A percentile compares a stretch with the other conserved stretches of the same genome.
Evolutionary conservation across 345 rosid species (phyloP).

Genomic region (Durio zibethinus): DNA sequence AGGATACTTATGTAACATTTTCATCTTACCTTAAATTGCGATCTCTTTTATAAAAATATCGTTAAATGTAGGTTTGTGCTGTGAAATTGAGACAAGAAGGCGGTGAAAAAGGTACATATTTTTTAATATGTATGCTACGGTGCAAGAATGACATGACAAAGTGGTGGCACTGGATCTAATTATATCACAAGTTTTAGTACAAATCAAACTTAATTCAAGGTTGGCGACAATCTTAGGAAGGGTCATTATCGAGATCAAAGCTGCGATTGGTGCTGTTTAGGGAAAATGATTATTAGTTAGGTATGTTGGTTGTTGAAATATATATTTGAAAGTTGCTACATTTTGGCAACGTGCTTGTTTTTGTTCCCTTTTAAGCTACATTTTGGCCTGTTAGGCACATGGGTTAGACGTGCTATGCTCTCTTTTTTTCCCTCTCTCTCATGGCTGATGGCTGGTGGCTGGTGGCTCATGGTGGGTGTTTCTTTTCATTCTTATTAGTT

Average conservation of each 20-base stretch:
- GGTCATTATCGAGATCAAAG: background rate
- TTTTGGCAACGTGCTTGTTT: slow-evolving; percentile 9
- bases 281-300: slow-evolving; percentile 22
- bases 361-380: slow-evolving; percentile 40
- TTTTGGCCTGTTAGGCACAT: slow-evolving; percentile 29
- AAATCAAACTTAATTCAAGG: background rate
- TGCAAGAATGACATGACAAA: background rate
- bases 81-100: background rate
- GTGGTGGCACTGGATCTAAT: too few species aligned
- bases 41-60: too few species aligned
- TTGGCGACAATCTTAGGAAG: background rate
- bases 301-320: slow-evolving; percentile 33
- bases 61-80: background rate
- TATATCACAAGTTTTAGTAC: slow-evolving; percentile 1
- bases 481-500: background rate
- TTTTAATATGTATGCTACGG: background rate
- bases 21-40: too few species aligned
- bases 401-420: slow-evolving; percentile 17
- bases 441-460: background rate
- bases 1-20: too few species aligned
- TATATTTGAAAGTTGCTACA: slow-evolving; percentile 11
- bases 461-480: background rate
- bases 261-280: background rate
- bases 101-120: background rate
- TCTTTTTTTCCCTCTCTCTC: slow-evolving; percentile 6